Evolutionary conservation across 2,329 filamentous ascomycete species (phyloP).

Genomic region (Fusarium citri): DNA sequence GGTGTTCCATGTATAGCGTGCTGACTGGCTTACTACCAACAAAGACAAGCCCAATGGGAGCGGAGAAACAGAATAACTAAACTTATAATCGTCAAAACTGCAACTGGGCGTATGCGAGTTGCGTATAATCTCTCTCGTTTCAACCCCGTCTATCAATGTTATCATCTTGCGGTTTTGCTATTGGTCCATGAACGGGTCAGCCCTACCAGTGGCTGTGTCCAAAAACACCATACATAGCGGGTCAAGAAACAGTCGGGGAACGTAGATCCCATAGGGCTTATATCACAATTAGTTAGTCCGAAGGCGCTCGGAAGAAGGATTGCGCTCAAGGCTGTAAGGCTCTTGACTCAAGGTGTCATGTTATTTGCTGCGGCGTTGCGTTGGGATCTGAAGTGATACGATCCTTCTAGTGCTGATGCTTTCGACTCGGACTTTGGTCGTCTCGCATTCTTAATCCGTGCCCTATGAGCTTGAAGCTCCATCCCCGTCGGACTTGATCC

Average conservation of each 20-base stretch:
- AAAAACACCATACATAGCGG: not conserved
- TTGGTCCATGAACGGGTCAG: conserved; percentile 21
- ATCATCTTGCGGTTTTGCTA: not conserved
- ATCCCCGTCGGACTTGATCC: conserved; percentile 8
- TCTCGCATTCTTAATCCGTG: conserved; percentile 12
- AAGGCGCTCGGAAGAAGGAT: not conserved
- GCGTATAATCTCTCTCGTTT: not conserved
- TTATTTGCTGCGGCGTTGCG: not conserved
- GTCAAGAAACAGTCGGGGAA: not conserved
- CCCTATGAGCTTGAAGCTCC: not conserved
- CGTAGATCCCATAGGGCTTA: conserved; percentile 12
- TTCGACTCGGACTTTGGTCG: not conserved
- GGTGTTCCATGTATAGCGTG: conserved; percentile 5
- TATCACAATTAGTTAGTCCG: not conserved
- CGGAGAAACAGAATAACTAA: not conserved
- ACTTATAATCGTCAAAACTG: not conserved
- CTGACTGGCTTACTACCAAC: conserved; percentile 31
- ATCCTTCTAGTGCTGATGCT: conserved; percentile 35
- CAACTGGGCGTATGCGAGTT: not conserved
- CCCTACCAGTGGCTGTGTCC: conserved; percentile 33
- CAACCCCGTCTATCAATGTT: not conserved
- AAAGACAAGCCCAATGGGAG: not conserved
- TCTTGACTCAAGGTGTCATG: conserved; percentile 4
- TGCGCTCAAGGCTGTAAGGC: conserved; percentile 3
- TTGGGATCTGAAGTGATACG: conserved; percentile 8